Evolutionary conservation across 345 rosid genomes (phyloP), one percentile per base, ranked within the genome.

Genomic region (Pugionium dolabratum): DNA sequence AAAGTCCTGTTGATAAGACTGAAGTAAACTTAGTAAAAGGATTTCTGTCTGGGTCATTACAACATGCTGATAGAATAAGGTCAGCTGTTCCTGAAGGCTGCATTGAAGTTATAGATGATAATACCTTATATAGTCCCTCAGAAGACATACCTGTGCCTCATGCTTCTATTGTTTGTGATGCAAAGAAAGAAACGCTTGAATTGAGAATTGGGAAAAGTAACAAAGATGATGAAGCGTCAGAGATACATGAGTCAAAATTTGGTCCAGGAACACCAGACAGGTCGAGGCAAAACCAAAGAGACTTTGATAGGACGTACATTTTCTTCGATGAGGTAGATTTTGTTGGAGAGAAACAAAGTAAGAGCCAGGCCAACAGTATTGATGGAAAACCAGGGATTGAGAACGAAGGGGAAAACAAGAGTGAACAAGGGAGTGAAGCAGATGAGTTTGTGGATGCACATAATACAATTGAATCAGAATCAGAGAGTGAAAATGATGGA

Each of bases 381-480:
- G 91, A 81, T 58, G 86, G 84, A 69, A 87, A 79, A 71, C 64
- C 79, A 49, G 94, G 83, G 25, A 4, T 26, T 75, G 67, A 64
- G 57, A 62, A 36, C 37, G 61, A 74, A 62, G 69, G 11, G 62
- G 97, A 88, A 73, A 59, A 77, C 67, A 92, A 83, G 72, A 90
- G 98, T 68, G 76, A 72, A 49, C 59, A 64, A 64, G 76, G 36
- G 11, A 72, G 76, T 72, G 97, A 90, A 75, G 66, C 80, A 49
- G 98, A 93, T 62, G 77, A 85, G 71, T 90, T 64, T 47, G 65
- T 80, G 82, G 98, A 93, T 81, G 97, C 97, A 59, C 90, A 89
- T 62, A 90, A 93, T 76, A 88, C 90, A 25, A 85, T 93, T 42
- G 97, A 93, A 47, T 85, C 98, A 9, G 98, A 88, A 83, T 90